phyloP scores from a whole-genome alignment of 108 stramenopile genomes.

The Skeletonema costatum region DNA sequence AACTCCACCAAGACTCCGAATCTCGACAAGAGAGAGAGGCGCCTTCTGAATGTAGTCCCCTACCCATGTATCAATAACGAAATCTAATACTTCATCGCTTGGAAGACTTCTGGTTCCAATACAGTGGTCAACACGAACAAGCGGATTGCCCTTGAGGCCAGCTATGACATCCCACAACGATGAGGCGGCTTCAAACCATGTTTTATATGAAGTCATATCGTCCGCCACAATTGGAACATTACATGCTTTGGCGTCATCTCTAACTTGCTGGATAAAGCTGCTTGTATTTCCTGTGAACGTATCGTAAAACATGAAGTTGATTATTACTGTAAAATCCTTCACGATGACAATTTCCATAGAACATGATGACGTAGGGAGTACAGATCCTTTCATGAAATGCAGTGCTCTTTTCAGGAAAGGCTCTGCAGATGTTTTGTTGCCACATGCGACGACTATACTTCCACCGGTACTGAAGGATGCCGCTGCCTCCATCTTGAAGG shows the following conservation, averaged over 20 bases:
- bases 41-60: slow-evolving; percentile 23
- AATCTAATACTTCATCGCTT: slow-evolving; percentile 13
- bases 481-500: slow-evolving; percentile 14
- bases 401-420: slow-evolving; percentile 8
- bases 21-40: slow-evolving; percentile 16
- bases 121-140: slow-evolving; percentile 27
- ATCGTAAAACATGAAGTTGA: slow-evolving; percentile 24
- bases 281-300: slow-evolving; percentile 17
- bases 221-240: slow-evolving; percentile 23
- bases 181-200: slow-evolving; percentile 30
- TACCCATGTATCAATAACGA: slow-evolving; percentile 12
- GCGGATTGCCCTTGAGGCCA: slow-evolving; percentile 22
- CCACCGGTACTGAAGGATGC: slow-evolving; percentile 17
- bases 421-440: slow-evolving; percentile 5
- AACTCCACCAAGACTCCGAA: slow-evolving; percentile 21
- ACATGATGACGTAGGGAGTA: slow-evolving; percentile 7
- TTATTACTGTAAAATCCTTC: slow-evolving; percentile 16
- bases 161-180: slow-evolving; percentile 20
- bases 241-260: slow-evolving; percentile 14
- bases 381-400: slow-evolving; percentile 12
- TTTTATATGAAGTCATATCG: slow-evolving; percentile 13
- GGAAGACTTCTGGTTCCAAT: slow-evolving; percentile 15
- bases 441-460: slow-evolving; percentile 19
- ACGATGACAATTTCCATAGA: slow-evolving; percentile 29
- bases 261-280: slow-evolving; percentile 5